Conservation (phyloP, 768 basidiomycete genomes). For the Boletellus ananas region DNA sequence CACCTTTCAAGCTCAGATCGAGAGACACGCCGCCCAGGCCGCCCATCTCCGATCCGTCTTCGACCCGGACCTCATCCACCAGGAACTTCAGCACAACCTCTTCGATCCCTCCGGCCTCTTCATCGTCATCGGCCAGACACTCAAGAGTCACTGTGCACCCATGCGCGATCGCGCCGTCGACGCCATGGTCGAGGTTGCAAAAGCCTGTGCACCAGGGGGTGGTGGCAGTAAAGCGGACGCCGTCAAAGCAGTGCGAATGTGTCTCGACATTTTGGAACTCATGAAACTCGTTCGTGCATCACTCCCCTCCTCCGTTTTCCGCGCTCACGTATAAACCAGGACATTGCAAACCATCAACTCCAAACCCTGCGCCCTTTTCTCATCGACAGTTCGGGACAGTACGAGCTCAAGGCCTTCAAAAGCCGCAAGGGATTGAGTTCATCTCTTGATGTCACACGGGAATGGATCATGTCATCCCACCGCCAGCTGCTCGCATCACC, state of each 20-base stretch:
- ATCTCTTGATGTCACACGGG: slow-evolving; percentile 53
- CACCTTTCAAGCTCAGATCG: slow-evolving; percentile 55
- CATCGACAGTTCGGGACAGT: slow-evolving; percentile 70
- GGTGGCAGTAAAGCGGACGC: slow-evolving; percentile 58
- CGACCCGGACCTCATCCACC: slow-evolving; percentile 78
- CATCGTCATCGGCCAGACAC: slow-evolving; percentile 68
- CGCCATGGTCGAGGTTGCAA: slow-evolving; percentile 72
- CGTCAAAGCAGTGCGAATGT: slow-evolving; percentile 71
- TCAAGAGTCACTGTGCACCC: slow-evolving; percentile 90
- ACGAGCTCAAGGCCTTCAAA: slow-evolving; percentile 77
- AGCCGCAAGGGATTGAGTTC: slow-evolving; percentile 44
- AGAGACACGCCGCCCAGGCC: slow-evolving; percentile 61
- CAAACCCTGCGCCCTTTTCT: slow-evolving; percentile 91
- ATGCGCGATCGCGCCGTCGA: slow-evolving; percentile 86
- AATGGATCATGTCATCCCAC: slow-evolving; percentile 62
- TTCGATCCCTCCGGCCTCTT: slow-evolving; percentile 82
- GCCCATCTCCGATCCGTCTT: slow-evolving; percentile 69
- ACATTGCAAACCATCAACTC: slow-evolving; percentile 95
- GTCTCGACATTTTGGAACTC: slow-evolving; percentile 87
- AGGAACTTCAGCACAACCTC: slow-evolving; percentile 71
- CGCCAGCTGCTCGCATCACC: slow-evolving; percentile 39
- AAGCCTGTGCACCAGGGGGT: slow-evolving; percentile 51
- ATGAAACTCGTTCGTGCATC: slow-evolving; percentile 82
- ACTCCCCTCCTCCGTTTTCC: slow-evolving; percentile 9
- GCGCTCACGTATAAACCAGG: slow-evolving; percentile 46